Percentiles rank a stretch among this genome's conserved stretches.
phyloP scores from a whole-genome alignment of 371 early-diverging fungal species.

The Mortierella sp. region DNA sequence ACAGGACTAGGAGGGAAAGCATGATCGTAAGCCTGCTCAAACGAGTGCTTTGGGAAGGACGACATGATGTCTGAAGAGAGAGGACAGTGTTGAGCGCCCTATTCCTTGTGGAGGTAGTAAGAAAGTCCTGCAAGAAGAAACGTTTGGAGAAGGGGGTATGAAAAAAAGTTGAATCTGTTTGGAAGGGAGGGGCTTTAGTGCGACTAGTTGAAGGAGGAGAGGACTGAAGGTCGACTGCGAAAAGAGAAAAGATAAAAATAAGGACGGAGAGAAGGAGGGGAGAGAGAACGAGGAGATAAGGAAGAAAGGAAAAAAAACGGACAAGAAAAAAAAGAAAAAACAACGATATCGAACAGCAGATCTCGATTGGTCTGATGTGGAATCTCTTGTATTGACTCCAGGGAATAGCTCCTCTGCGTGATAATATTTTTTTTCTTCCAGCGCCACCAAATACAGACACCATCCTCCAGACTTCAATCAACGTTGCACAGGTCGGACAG shows the following conservation, averaged over 20 bases:
- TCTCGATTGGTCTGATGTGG: neutral
- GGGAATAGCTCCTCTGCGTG: neutral
- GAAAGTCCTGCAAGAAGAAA: neutral
- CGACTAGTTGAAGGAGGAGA: neutral
- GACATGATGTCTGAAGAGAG: constrained; percentile 23
- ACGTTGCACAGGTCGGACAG: neutral
- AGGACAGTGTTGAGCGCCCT: neutral
- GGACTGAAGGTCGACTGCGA: neutral
- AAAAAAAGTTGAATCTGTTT: neutral
- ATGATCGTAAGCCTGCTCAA: constrained; percentile 44
- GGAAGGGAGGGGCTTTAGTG: neutral
- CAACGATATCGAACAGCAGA: neutral
- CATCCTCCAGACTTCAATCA: neutral
- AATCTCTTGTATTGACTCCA: neutral
- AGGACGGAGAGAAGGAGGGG: neutral
- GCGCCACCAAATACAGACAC: constrained; percentile 7
- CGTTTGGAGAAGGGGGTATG: neutral
- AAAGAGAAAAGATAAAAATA: neutral
- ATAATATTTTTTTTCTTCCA: neutral
- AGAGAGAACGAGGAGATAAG: neutral
- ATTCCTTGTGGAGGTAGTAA: neutral
- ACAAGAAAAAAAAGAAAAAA: neutral
- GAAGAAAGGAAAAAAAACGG: neutral
- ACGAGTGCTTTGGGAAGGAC: constrained; percentile 47
- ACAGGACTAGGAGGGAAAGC: constrained; percentile 33